Evolutionary conservation across 305 asterid species (phyloP).

Genomic region (Fraxinus nigra): DNA sequence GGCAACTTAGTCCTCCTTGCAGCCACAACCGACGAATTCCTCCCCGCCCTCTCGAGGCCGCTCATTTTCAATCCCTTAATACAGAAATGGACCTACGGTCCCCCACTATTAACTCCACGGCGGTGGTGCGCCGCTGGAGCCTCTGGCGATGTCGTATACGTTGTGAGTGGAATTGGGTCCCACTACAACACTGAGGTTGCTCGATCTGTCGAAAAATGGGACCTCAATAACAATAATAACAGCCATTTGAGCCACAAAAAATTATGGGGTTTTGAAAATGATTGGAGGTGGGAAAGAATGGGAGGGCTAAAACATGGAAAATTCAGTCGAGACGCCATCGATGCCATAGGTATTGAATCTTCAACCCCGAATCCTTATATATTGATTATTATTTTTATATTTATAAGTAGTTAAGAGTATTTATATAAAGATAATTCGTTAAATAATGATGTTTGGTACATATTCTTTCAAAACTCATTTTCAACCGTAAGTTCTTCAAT

Average conservation of each 20-base stretch:
- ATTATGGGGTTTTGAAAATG: not conserved
- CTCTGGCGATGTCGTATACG: slow-evolving; percentile 36
- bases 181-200: slow-evolving; percentile 57
- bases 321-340: slow-evolving; percentile 83
- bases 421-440: no score
- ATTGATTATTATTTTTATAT: not conserved
- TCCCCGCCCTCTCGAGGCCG: slow-evolving; percentile 67
- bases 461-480: no score
- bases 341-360: slow-evolving; percentile 41
- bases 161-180: slow-evolving; percentile 85
- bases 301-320: slow-evolving; percentile 47
- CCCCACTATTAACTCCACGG: slow-evolving; percentile 52
- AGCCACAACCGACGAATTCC: slow-evolving; percentile 60
- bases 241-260: not conserved
- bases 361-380: no score
- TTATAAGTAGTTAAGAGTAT: no score
- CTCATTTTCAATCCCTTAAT: slow-evolving; percentile 52
- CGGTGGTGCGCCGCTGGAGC: slow-evolving; percentile 90
- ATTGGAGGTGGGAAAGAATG: slow-evolving; percentile 60
- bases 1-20: slow-evolving; percentile 65
- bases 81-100: slow-evolving; percentile 51
- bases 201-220: slow-evolving; percentile 76
- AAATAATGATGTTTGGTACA: no score
- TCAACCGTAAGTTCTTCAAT: no score
- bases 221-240: slow-evolving; percentile 17